These are phyloP conservation scores for Hygrocybe coccinea DNA, from an alignment of 768 basidiomycete species.

Conservation along the genomic window DNA sequence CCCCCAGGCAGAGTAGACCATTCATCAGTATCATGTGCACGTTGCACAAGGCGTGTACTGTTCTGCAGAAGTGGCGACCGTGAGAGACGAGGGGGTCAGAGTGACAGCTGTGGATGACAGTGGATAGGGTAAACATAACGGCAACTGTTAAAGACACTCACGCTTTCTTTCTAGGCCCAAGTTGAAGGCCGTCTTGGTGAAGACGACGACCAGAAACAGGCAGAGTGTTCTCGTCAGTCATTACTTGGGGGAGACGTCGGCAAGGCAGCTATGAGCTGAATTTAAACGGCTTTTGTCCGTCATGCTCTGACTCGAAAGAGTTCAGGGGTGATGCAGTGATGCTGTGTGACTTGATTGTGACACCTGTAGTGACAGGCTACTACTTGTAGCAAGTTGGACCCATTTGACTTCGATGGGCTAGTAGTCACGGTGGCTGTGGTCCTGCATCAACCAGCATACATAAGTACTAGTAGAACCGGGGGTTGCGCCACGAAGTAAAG, in stretches of 20 bases:
- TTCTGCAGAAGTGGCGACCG: slow-evolving; percentile 20
- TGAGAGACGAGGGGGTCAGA: slow-evolving; percentile 19
- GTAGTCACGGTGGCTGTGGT: too few relatives aligned
- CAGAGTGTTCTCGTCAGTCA: background rate
- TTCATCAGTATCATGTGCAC: slow-evolving; percentile 18
- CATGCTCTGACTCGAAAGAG: too few relatives aligned
- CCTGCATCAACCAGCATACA: background rate
- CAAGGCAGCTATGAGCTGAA: too few relatives aligned
- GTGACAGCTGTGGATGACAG: slow-evolving; percentile 1
- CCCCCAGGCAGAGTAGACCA: slow-evolving; percentile 12
- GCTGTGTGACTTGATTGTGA: too few relatives aligned
- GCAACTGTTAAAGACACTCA: background rate
- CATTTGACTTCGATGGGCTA: too few relatives aligned
- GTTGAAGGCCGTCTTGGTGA: background rate
- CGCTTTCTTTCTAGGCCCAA: background rate
- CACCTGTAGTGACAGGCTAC: too few relatives aligned
- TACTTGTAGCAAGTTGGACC: too few relatives aligned
- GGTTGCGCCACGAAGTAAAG: background rate
- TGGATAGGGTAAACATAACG: background rate
- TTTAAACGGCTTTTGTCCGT: too few relatives aligned
- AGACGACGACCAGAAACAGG: background rate
- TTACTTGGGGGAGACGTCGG: too few relatives aligned
- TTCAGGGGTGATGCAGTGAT: too few relatives aligned
- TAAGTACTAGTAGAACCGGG: background rate
- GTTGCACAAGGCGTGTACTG: slow-evolving; percentile 1